Evolutionary conservation across 1,284 basidiomycete species (phyloP).

Genomic region (Heterobasidion parviporum): DNA sequence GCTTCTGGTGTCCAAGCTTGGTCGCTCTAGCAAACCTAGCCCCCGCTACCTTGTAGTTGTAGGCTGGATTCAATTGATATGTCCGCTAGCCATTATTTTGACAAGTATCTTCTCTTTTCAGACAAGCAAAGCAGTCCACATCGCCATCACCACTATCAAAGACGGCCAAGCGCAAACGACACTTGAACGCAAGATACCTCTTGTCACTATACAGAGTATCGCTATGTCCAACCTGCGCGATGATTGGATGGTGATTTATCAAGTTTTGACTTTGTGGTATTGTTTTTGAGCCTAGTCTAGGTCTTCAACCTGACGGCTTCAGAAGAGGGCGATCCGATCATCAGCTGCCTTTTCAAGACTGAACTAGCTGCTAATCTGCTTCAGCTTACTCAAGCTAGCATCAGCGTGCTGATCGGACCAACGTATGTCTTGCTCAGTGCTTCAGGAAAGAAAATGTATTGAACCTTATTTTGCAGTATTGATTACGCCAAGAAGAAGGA

Average conservation of each 20-base stretch:
- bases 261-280: neutral
- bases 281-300: constrained; percentile 21
- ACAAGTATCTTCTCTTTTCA: constrained; percentile 21
- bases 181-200: constrained; percentile 84
- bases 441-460: neutral
- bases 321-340: constrained; percentile 94
- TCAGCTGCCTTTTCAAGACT: constrained; percentile 94
- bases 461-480: constrained; percentile 38
- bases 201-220: constrained; percentile 82
- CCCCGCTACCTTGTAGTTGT: constrained; percentile 91
- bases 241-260: constrained; percentile 78
- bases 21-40: constrained; percentile 85
- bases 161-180: constrained; percentile 57
- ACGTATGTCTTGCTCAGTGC: constrained; percentile 44
- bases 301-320: constrained; percentile 66
- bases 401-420: constrained; percentile 70
- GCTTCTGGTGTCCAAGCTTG: constrained; percentile 80
- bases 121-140: constrained; percentile 88
- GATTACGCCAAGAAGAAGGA: constrained; percentile 97
- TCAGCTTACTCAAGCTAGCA: constrained; percentile 72
- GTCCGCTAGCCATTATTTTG: neutral
- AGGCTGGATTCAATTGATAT: constrained; percentile 24
- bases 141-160: constrained; percentile 66
- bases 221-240: constrained; percentile 87
- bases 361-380: constrained; percentile 84